Evolutionary conservation across 768 basidiomycete species (phyloP).

Genomic region (Cystofilobasidium capitatum): DNA sequence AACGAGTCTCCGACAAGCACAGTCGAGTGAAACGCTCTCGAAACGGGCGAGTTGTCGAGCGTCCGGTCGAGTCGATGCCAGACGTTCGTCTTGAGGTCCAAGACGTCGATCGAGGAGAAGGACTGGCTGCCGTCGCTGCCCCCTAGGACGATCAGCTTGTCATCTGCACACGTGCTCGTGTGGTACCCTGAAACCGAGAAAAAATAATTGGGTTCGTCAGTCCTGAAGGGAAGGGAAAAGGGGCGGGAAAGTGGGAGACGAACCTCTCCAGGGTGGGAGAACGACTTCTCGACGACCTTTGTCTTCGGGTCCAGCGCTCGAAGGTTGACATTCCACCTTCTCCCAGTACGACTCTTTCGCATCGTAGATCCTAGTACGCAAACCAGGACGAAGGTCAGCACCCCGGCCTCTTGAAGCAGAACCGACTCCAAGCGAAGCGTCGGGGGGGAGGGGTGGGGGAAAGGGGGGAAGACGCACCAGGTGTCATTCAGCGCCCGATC

Average conservation of each 20-base stretch:
- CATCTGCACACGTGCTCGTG: conserved; percentile 74
- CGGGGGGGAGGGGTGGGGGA: too few relatives aligned
- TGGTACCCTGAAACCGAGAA: conserved; percentile 56
- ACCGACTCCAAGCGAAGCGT: too few relatives aligned
- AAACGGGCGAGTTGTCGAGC: background rate
- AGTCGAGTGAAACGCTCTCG: conserved; percentile 8
- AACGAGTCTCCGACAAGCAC: conserved; percentile 44
- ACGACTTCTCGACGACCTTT: background rate
- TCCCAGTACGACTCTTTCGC: conserved; percentile 34
- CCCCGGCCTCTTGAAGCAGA: too few relatives aligned
- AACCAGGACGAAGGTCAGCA: too few relatives aligned
- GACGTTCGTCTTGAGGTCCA: conserved; percentile 50
- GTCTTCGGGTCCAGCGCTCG: background rate
- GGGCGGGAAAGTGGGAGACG: background rate
- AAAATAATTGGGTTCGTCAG: too few relatives aligned
- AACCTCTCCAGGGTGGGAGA: background rate
- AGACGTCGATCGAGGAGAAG: conserved; percentile 76
- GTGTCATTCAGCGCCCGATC: conserved; percentile 79
- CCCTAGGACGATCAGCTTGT: conserved; percentile 77
- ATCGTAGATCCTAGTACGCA: conserved; percentile 53
- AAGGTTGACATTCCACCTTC: background rate
- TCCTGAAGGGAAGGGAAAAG: background rate
- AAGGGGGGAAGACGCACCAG: too few relatives aligned
- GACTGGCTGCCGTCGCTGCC: conserved; percentile 84
- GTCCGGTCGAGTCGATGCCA: conserved; percentile 12